Percentiles rank a stretch among this genome's conserved stretches.
Conservation (phyloP, 2,329 filamentous ascomycete species). For the Emergomyces africanus region DNA sequence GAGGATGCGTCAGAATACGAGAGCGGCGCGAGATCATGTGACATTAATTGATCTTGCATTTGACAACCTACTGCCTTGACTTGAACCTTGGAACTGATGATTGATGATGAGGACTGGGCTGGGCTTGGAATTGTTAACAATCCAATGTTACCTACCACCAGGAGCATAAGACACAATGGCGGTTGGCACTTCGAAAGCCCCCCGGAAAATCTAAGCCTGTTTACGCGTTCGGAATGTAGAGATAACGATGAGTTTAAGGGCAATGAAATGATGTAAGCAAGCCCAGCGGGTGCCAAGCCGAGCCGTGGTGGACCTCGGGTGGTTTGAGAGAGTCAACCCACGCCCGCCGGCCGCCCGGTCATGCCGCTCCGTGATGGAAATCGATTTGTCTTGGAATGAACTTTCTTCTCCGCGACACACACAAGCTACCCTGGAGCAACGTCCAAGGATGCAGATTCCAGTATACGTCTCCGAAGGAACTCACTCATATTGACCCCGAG, state of each 20-base stretch:
- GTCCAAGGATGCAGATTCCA: background rate
- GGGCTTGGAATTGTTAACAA: background rate
- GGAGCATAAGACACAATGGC: background rate
- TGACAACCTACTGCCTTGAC: background rate
- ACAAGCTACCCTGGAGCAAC: background rate
- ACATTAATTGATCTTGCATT: background rate
- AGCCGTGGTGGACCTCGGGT: background rate
- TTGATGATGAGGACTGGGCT: too few relatives aligned
- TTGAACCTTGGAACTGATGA: too few relatives aligned
- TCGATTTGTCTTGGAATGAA: background rate
- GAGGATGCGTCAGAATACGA: background rate
- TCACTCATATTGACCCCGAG: background rate
- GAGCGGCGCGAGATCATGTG: background rate
- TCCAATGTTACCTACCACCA: background rate
- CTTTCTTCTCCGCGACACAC: background rate
- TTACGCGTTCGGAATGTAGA: background rate
- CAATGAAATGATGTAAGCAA: background rate
- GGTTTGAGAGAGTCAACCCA: background rate
- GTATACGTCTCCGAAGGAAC: background rate
- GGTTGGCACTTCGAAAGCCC: background rate
- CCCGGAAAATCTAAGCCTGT: background rate
- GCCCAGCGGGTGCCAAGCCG: background rate
- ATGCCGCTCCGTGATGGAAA: background rate
- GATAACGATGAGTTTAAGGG: conserved; percentile 1
- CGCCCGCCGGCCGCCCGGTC: too few relatives aligned